Conservation (phyloP, 2,329 filamentous ascomycete species). For the Didymella arachidicola region DNA sequence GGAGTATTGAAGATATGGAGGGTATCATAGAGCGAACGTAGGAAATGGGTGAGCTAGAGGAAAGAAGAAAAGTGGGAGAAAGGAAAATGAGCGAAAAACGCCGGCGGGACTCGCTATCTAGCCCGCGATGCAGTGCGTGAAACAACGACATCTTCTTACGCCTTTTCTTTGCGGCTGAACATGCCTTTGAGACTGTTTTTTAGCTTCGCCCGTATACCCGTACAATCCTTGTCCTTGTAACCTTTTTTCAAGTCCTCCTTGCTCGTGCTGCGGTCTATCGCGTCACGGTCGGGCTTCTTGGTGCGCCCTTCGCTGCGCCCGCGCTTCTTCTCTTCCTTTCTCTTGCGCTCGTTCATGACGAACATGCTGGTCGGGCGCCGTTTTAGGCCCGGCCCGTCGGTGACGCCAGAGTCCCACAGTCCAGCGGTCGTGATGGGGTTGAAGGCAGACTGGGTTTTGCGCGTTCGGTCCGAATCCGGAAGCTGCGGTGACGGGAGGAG, state of each 20-base stretch:
- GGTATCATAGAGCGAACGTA: constrained; percentile 1
- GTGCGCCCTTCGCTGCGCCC: constrained; percentile 38
- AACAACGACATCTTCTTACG: neutral
- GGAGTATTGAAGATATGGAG: too few species aligned
- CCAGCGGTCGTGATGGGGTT: constrained; percentile 46
- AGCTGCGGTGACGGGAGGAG: constrained; percentile 27
- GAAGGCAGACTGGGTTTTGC: constrained; percentile 43
- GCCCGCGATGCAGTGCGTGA: constrained; percentile 16
- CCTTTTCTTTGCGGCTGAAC: constrained; percentile 12
- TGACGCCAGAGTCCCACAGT: constrained; percentile 48
- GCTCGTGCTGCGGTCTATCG: constrained; percentile 11
- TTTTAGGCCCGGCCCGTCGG: constrained; percentile 38
- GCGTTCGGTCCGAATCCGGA: constrained; percentile 28
- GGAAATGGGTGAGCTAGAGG: neutral
- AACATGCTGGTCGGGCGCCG: constrained; percentile 45
- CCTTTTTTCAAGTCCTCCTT: constrained; percentile 13
- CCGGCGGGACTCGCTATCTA: constrained; percentile 15
- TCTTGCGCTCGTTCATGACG: constrained; percentile 44
- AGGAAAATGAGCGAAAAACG: constrained; percentile 3
- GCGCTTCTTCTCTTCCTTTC: constrained; percentile 40
- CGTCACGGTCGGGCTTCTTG: constrained; percentile 29
- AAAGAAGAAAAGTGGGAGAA: neutral
- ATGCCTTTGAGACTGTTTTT: constrained; percentile 16
- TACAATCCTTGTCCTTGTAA: constrained; percentile 6
- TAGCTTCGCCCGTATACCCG: constrained; percentile 7